Evolutionary conservation across 2,329 filamentous ascomycete genomes (phyloP), one percentile per base, ranked within the genome.

Genomic region (Clarireedia sp.): DNA sequence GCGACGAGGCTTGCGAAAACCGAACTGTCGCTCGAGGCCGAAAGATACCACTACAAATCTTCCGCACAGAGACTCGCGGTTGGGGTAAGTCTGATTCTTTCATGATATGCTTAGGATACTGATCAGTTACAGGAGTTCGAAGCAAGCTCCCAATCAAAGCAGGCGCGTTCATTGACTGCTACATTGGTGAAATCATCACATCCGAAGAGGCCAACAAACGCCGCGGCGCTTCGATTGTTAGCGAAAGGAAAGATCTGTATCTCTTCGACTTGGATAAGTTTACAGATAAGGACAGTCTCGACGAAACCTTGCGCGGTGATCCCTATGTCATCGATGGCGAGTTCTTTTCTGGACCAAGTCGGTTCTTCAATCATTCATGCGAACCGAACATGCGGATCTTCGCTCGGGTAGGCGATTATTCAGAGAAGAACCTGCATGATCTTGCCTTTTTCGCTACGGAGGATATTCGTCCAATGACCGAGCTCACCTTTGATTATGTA

Each of bases 201-300:
- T 74, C 77, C 0, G 63, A 69, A 2, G 83, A 91, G 70, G 87
- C 89, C 0, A 77, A 83, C 16, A 73, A 74, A 1, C 82, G 89
- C 2, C 84, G 88, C 6, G 72, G 74, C 1, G 71, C 74, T 0
- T 78, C 82, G 2, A 73, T 75, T 29, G 70, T 79, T 2, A 78
- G 78, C 0, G 75, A 80, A 57, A 76, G 77, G n/a, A 91, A 91
- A 63, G 83, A 87, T 21, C 82, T 87, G 0, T 94, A 94, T 62
- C 77, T 94, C 1, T 94, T 92, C 68, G 82, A 79, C 1, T 80
- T 95, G 1, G 89, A 95, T 73, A 94, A 94, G 67, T 92, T 91
- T 66, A 80, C 75, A 0, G 78, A 86, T 54, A 71, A 75, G 0
- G 63, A 75, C 5, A 82, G 79, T 1, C 71, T 76, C 9, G 81